Base-by-base conservation (phyloP, 2,329 filamentous ascomycete species). In the Colletotrichum echinochloae region DNA sequence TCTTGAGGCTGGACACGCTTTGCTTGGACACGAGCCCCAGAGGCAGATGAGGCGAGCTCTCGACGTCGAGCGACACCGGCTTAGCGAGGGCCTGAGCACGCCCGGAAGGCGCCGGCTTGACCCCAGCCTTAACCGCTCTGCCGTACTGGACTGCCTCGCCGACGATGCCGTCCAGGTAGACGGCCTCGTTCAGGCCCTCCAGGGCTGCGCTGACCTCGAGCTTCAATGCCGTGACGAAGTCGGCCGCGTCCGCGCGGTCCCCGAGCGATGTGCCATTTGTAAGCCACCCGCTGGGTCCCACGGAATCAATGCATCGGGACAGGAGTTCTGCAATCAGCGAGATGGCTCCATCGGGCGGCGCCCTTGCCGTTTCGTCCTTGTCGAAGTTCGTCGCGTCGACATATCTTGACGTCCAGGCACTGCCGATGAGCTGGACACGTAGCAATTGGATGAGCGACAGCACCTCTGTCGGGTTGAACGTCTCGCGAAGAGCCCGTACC, bases 321-420 rank as follows among this genome's bases (percentile, higher is more conserved):
- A 95, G 85, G 5, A 95, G 84, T 73, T 91, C 89, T 20, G 91
- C 89, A 72, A 95, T 91, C 49, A 93, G 87, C 20, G 88, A 85
- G 73, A 95, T 91, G 61, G 90, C 89, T 60, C 89, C 88, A 75
- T 94, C 90, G 26, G 91, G 88, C 0, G 89, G 88, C 5, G 84
- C 82, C 20, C 48, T 66, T 16, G 68, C 51, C 4, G 84, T 82
- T 18, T 64, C 70, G n/a, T 75, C 71, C 14, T 83, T 78, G 57
- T 87, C 84, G 37, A 85, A 81, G 61, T 83, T 79, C 20, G 86
- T 85, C 14, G 82, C 80, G 74, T 92, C 91, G 46, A 92, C 81
- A 78, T 94, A 94, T 28, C 88, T 86, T 23, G 89, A 88, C 0
- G 91, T 94, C 93, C 93, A 95, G 39, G 91, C 90, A 67, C 92